Percentiles rank a stretch among this genome's conserved stretches.
Evolutionary conservation across 2,329 filamentous ascomycete genomes (phyloP).

Genomic region (Cryphonectria carpinicola): DNA sequence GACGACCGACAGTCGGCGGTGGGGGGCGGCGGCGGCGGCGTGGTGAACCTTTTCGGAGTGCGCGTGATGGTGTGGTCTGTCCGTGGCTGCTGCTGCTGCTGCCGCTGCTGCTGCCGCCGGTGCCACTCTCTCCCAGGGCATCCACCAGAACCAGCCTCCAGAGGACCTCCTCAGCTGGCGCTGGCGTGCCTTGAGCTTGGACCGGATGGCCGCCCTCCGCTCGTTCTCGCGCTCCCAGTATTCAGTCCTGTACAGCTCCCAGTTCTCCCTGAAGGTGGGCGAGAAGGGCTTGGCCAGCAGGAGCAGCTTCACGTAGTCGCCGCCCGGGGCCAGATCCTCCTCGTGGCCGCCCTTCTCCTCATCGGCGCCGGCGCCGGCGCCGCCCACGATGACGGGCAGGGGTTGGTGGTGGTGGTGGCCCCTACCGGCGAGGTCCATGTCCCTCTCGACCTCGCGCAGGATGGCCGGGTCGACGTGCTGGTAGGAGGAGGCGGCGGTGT

Average conservation of each 20-base stretch:
- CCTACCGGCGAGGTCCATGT: slow-evolving; percentile 52
- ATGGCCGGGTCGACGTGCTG: slow-evolving; percentile 73
- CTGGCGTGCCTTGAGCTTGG: slow-evolving; percentile 71
- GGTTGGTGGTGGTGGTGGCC: slow-evolving; percentile 39
- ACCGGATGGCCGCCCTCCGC: slow-evolving; percentile 72
- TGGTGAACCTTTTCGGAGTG: slow-evolving; percentile 43
- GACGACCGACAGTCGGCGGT: slow-evolving; percentile 47
- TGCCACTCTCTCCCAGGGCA: slow-evolving; percentile 65
- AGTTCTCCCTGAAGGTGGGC: slow-evolving; percentile 92
- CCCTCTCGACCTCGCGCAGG: slow-evolving; percentile 63
- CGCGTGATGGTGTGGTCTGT: slow-evolving; percentile 38
- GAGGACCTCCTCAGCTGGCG: slow-evolving; percentile 68
- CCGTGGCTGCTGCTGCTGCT: slow-evolving; percentile 26
- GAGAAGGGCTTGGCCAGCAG: slow-evolving; percentile 94
- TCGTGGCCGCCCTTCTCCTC: slow-evolving; percentile 73
- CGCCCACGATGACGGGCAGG: slow-evolving; percentile 43
- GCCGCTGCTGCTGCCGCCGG: slow-evolving; percentile 36
- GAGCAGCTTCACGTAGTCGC: slow-evolving; percentile 88
- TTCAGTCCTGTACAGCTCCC: slow-evolving; percentile 91
- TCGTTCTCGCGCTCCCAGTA: slow-evolving; percentile 99
- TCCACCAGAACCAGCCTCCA: slow-evolving; percentile 84
- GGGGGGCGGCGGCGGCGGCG: slow-evolving; percentile 23
- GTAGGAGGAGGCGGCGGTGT: slow-evolving; percentile 70
- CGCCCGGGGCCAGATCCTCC: slow-evolving; percentile 87
- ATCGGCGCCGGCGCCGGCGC: slow-evolving; percentile 41